phyloP scores from a whole-genome alignment of 1,139 yeast species.

The Nakaseomyces uthaithaninus region DNA sequence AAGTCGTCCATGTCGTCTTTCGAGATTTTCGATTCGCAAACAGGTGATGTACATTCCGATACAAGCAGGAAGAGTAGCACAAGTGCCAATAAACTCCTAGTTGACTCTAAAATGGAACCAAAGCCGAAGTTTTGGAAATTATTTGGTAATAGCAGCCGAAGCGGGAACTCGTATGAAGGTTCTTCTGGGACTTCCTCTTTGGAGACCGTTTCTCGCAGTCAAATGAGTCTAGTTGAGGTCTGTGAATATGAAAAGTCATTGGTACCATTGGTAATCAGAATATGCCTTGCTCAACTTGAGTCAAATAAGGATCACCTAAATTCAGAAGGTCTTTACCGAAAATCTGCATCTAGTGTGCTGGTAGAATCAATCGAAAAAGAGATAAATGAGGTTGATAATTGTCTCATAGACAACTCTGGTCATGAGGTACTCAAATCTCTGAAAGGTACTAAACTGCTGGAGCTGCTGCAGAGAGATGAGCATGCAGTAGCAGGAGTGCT shows the following conservation, averaged over 20 bases:
- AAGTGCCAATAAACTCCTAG: neutral
- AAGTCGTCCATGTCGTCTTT: constrained; percentile 11
- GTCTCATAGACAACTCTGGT: neutral
- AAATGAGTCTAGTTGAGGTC: constrained; percentile 22
- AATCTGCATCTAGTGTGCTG: constrained; percentile 73
- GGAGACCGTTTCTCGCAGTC: neutral
- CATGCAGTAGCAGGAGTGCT: constrained; percentile 82
- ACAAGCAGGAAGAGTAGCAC: constrained; percentile 4
- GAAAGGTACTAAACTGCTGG: neutral
- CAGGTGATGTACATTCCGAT: neutral
- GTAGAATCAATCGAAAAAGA: constrained; percentile 31
- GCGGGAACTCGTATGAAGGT: neutral
- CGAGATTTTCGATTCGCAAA: constrained; percentile 6
- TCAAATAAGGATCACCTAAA: constrained; percentile 48
- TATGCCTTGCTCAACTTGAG: constrained; percentile 73
- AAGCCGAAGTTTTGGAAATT: constrained; percentile 7
- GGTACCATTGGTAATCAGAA: constrained; percentile 66
- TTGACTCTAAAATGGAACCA: neutral
- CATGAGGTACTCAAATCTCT: constrained; percentile 1
- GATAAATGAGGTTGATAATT: constrained; percentile 15
- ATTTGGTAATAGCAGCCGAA: neutral
- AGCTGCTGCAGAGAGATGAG: constrained; percentile 47
- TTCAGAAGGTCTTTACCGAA: constrained; percentile 81
- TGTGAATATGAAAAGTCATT: constrained; percentile 41
- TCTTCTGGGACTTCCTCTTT: neutral